Base-by-base conservation (phyloP, 2,329 filamentous ascomycete species). In the Remersonia thermophila region DNA sequence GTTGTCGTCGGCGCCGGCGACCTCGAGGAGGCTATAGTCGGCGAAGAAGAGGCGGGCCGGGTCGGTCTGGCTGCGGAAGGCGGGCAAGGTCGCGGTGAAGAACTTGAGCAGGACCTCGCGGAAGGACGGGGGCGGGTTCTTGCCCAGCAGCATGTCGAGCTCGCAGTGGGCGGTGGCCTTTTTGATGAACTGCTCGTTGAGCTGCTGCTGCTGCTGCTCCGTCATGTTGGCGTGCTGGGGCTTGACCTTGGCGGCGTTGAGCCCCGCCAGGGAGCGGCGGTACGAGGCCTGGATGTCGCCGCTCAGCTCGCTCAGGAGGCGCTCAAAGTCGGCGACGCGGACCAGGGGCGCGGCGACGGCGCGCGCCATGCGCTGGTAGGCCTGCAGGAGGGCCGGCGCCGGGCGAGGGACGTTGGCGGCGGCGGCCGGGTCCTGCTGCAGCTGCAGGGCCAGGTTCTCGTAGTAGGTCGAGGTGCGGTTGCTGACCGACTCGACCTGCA, bases 11-110 rank as follows among this genome's bases (percentile, higher is more conserved):
- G 70, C 67, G 11, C 11, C 27, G 5, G 13, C 5, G 11, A 84
- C 62, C 4, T 80, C 80, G 9, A 91, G 63, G 53, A 83, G 71
- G 33, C 66, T 66, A 37, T 77, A 83, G 52, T 91, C 74, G 33
- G 73, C 72, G 56, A 85, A 81, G 58, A 82, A 83, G 33, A 93
- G 65, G 41, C 69, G 69, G 8, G 77, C 71, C 18, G 74, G 68
- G 45, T 91, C 75, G 9, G 77, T 67, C 37, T 70, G 65, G 4
- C 62, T 62, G 28, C 71, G 66, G 36, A 87, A 68, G 14, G 65
- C 62, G 0, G 63, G 63, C 18, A 85, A 57, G 31, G 76, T 70
- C 18, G 64, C 61, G 23, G 66, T 65, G 40, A 89, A 76, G 40
- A 80, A 67, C 37, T 71, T 73, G 43, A 77, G 71, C n/a, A 85